Evolutionary conservation across 2,329 filamentous ascomycete species (phyloP).

Genomic region (Penicillium sclerotigenum): DNA sequence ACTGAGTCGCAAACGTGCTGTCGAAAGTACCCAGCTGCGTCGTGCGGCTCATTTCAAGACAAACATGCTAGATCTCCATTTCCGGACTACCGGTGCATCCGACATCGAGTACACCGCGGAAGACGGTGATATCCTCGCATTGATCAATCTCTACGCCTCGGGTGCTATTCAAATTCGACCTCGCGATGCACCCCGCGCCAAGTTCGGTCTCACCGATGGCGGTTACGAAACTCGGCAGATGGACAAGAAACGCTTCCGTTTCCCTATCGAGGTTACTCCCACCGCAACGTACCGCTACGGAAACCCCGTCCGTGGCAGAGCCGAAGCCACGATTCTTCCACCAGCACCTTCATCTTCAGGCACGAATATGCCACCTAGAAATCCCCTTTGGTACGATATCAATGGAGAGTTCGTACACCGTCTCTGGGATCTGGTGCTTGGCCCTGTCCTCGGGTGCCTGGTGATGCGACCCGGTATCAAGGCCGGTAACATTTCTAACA

Average conservation of each 20-base stretch:
- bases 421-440: conserved; percentile 45
- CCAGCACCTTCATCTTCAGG: conserved; percentile 12
- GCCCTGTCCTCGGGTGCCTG: conserved; percentile 43
- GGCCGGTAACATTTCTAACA: conserved; percentile 33
- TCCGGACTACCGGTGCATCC: conserved; percentile 32
- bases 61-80: conserved; percentile 39
- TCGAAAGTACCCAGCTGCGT: conserved; percentile 41
- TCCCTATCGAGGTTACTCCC: conserved; percentile 41
- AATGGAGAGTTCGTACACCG: conserved; percentile 36
- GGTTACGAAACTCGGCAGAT: conserved; percentile 48
- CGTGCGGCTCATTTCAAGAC: conserved; percentile 44
- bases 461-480: conserved; percentile 42
- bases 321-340: conserved; percentile 10
- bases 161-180: conserved; percentile 38
- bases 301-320: conserved; percentile 32
- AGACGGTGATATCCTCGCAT: conserved; percentile 44
- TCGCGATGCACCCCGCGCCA: conserved; percentile 41
- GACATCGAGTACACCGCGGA: conserved; percentile 38
- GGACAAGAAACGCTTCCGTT: conserved; percentile 44
- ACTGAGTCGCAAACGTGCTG: conserved; percentile 40
- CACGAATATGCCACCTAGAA: conserved; percentile 24
- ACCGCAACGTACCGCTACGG: conserved; percentile 40
- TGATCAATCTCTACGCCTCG: conserved; percentile 42
- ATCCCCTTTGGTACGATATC: conserved; percentile 51
- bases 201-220: conserved; percentile 47